phyloP scores from a whole-genome alignment of 495 filamentous ascomycete genomes.

The Echria macrotheca region DNA sequence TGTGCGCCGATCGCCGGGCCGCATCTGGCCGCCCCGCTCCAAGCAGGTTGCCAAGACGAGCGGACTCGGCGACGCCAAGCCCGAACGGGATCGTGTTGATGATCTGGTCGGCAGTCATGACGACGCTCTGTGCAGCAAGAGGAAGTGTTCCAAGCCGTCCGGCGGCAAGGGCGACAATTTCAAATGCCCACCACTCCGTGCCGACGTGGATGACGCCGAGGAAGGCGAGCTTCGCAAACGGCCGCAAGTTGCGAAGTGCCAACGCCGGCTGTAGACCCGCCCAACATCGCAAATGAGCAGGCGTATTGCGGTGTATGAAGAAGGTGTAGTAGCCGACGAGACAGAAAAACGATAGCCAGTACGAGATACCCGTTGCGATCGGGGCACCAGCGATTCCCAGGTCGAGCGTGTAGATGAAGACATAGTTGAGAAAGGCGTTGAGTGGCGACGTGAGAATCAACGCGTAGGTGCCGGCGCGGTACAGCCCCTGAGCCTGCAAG shows the following conservation, averaged over 20 bases:
- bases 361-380: constrained; percentile 75
- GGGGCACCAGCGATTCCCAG: constrained; percentile 78
- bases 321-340: constrained; percentile 65
- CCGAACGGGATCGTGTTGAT: constrained; percentile 92
- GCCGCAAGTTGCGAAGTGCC: constrained; percentile 59
- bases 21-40: constrained; percentile 63
- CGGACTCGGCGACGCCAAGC: constrained; percentile 75
- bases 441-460: constrained; percentile 76
- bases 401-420: constrained; percentile 67
- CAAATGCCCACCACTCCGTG: constrained; percentile 94
- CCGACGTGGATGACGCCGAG: constrained; percentile 82
- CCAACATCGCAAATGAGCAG: constrained; percentile 56
- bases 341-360: constrained; percentile 78
- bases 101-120: constrained; percentile 91
- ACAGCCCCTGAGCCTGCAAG: constrained; percentile 87
- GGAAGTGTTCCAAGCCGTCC: constrained; percentile 77
- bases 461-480: constrained; percentile 85
- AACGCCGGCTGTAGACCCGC: constrained; percentile 63
- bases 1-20: constrained; percentile 69
- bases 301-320: constrained; percentile 58
- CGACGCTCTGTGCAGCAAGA: constrained; percentile 81
- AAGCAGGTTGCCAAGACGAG: constrained; percentile 76
- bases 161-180: constrained; percentile 87
- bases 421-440: constrained; percentile 69
- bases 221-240: constrained; percentile 69